Evolutionary conservation across 2,329 filamentous ascomycete species (phyloP).

Genomic region (Bimuria novae-zelandiae): DNA sequence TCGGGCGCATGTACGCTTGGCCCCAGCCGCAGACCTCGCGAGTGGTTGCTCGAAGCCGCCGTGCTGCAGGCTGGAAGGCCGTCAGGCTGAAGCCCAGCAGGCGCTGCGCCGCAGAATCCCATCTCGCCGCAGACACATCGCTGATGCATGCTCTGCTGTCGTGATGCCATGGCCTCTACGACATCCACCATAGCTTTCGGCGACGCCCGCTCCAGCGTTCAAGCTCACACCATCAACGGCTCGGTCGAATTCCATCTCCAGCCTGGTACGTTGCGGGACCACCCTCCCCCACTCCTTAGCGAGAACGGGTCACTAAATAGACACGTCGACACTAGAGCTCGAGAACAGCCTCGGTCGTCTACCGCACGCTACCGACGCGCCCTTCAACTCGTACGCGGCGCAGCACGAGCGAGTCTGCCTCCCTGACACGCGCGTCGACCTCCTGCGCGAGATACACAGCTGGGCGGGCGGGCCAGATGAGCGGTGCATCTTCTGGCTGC

Average conservation of each 20-base stretch:
- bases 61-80: not conserved
- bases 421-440: slow-evolving; percentile 23
- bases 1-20: not conserved
- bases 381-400: slow-evolving; percentile 26
- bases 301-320: not conserved
- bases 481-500: slow-evolving; percentile 30
- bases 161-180: slow-evolving; percentile 8
- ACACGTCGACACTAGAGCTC: not conserved
- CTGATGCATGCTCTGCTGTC: slow-evolving; percentile 6
- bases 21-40: not conserved
- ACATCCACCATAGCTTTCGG: slow-evolving; percentile 5
- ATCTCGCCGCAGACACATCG: not conserved
- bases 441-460: slow-evolving; percentile 27
- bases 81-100: not conserved
- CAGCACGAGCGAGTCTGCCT: slow-evolving; percentile 29
- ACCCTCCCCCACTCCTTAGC: too few species aligned
- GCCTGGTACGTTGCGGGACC: not conserved
- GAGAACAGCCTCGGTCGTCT: not conserved
- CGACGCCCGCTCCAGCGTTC: slow-evolving; percentile 6
- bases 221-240: not conserved
- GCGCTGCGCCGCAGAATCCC: not conserved
- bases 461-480: slow-evolving; percentile 27
- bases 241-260: not conserved
- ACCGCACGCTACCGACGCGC: slow-evolving; percentile 9
- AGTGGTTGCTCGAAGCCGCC: not conserved